A percentile compares a stretch with the other conserved stretches of the same genome.
These are phyloP conservation scores for Aspergillus alliaceus DNA, from an alignment of 2,329 filamentous ascomycete genomes.

Conservation along the genomic window DNA sequence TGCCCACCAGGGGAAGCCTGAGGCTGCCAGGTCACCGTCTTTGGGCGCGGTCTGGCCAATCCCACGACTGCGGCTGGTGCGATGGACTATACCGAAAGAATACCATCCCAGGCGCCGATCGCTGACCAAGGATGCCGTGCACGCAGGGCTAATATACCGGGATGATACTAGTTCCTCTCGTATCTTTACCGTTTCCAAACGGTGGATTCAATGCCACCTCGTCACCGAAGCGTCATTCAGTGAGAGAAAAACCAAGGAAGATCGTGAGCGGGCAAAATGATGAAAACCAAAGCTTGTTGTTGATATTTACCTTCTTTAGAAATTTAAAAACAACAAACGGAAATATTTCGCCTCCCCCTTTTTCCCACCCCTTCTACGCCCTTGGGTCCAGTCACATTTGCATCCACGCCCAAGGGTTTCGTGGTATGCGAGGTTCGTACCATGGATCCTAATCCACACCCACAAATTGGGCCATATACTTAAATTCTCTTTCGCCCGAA, in stretches of 20 bases:
- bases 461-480: background rate
- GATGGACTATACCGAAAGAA: background rate
- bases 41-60: conserved; percentile 22
- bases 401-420: conserved; percentile 15
- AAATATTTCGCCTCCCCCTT: conserved; percentile 15
- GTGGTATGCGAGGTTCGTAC: conserved; percentile 12
- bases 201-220: background rate
- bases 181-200: background rate
- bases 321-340: too few relatives aligned
- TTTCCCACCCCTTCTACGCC: conserved; percentile 4
- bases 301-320: too few relatives aligned
- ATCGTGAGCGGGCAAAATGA: background rate
- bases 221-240: background rate
- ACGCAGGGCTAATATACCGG: background rate
- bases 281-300: background rate
- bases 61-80: conserved; percentile 4
- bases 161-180: background rate
- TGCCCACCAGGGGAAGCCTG: conserved; percentile 18
- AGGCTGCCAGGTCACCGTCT: conserved; percentile 13
- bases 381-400: conserved; percentile 12
- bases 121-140: background rate
- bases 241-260: background rate
- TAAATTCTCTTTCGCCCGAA: background rate
- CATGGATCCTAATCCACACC: background rate
- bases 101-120: background rate